phyloP scores from a whole-genome alignment of 306 rosid genomes.

The Prunus kanzakura region DNA sequence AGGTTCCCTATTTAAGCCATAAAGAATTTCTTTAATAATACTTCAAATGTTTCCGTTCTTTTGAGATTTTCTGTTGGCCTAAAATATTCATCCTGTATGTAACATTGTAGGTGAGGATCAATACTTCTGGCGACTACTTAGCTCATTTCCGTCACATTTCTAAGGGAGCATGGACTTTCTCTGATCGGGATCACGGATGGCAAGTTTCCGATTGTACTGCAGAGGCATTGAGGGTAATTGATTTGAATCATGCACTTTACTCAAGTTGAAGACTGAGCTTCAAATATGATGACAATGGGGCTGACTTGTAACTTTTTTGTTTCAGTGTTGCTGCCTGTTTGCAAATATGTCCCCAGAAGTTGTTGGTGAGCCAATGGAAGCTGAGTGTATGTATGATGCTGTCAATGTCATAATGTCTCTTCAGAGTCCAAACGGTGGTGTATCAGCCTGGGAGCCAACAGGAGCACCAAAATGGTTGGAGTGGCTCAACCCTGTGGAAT shows the following conservation, averaged over 20 bases:
- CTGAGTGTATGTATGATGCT: constrained; percentile 50
- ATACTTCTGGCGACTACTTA: constrained; percentile 49
- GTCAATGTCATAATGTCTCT: constrained; percentile 61
- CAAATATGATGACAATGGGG: neutral
- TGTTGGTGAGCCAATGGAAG: constrained; percentile 69
- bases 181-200: constrained; percentile 88
- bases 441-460: constrained; percentile 52
- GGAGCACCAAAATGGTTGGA: constrained; percentile 36
- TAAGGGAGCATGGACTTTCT: constrained; percentile 82
- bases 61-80: neutral
- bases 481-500: constrained; percentile 50
- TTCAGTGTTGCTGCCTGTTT: constrained; percentile 63
- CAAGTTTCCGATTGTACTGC: constrained; percentile 85
- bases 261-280: neutral
- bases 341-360: constrained; percentile 53
- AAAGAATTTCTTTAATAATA: neutral
- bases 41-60: neutral
- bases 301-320: neutral
- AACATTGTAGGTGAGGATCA: constrained; percentile 42
- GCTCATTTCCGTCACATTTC: constrained; percentile 57
- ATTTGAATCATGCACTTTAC: neutral
- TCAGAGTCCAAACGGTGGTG: constrained; percentile 84
- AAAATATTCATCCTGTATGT: neutral
- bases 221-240: constrained; percentile 61
- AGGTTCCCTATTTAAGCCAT: neutral